A percentile compares a stretch with the other conserved stretches of the same genome.
These are phyloP conservation scores for Aciculosporium take DNA, from an alignment of 2,329 filamentous ascomycete species.

Conservation along the genomic window DNA sequence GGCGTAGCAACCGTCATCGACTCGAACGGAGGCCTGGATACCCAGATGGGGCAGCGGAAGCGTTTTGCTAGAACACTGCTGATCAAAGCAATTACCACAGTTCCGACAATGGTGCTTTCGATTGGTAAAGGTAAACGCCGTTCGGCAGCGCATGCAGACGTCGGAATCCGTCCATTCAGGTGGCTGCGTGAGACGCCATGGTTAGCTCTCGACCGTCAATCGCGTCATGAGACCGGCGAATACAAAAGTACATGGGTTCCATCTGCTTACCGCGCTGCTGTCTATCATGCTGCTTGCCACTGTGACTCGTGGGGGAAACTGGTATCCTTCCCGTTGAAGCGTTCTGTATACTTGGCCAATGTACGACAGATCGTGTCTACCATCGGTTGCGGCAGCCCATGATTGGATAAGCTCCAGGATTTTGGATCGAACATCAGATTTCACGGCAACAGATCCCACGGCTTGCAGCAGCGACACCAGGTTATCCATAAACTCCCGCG, in stretches of 20 bases:
- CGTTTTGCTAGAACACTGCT: conserved; percentile 81
- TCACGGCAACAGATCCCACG: conserved; percentile 58
- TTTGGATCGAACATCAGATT: conserved; percentile 73
- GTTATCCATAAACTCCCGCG: conserved; percentile 97
- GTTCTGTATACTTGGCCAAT: conserved; percentile 76
- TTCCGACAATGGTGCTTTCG: conserved; percentile 97
- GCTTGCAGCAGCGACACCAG: conserved; percentile 78
- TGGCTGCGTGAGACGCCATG: conserved; percentile 37
- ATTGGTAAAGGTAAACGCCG: conserved; percentile 92
- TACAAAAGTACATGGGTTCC: not conserved
- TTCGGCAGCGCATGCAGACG: conserved; percentile 95
- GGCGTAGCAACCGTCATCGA: conserved; percentile 89
- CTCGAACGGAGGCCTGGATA: conserved; percentile 78
- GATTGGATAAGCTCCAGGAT: conserved; percentile 88
- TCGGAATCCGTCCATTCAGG: conserved; percentile 97
- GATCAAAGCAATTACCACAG: conserved; percentile 94
- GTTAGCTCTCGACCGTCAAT: not conserved
- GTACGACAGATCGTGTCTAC: conserved; percentile 68
- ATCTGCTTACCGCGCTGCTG: conserved; percentile 63
- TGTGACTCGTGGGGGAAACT: conserved; percentile 73
- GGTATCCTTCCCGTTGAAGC: conserved; percentile 72
- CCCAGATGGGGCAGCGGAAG: conserved; percentile 83
- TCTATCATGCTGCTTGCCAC: conserved; percentile 97
- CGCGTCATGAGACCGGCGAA: not conserved
- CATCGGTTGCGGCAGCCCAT: conserved; percentile 83